Conservation (phyloP, 148 eudicot species). For the Diospyros kaki region DNA sequence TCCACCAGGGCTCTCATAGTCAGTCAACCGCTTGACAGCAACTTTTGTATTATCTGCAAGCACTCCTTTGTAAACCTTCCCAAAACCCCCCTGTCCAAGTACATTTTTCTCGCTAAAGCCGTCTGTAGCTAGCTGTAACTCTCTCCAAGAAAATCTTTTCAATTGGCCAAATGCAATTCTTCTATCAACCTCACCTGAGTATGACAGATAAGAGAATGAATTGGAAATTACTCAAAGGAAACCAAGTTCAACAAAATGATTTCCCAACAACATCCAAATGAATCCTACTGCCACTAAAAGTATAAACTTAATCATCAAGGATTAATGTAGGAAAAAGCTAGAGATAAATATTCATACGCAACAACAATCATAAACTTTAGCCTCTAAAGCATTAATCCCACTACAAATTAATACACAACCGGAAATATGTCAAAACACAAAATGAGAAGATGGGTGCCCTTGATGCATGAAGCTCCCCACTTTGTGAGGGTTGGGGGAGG, state of each 20-base stretch:
- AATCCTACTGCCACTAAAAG: too few species aligned
- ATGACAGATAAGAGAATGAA: constrained; percentile 7
- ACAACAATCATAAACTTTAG: not conserved
- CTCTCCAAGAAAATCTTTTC: constrained; percentile 87
- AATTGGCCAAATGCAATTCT: constrained; percentile 90
- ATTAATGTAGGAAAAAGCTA: not conserved
- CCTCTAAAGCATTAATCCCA: too few species aligned
- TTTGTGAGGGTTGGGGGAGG: too few species aligned
- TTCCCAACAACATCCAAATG: too few species aligned
- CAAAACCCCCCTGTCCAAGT: constrained; percentile 97
- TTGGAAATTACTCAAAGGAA: not conserved
- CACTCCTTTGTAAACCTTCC: constrained; percentile 92
- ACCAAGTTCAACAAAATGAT: not conserved
- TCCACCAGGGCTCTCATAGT: constrained; percentile 89
- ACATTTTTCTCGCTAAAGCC: constrained; percentile 84
- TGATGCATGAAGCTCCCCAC: too few species aligned
- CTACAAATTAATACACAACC: not conserved
- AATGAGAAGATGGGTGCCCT: not conserved
- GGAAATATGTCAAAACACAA: not conserved
- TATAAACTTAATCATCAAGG: not conserved
- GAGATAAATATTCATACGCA: not conserved
- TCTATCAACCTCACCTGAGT: constrained; percentile 85
- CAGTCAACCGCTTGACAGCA: constrained; percentile 87
- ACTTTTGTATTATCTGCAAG: constrained; percentile 74
- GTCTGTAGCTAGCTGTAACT: constrained; percentile 93